phyloP scores from a whole-genome alignment of 768 basidiomycete genomes.

The Agaricus subrufescens region DNA sequence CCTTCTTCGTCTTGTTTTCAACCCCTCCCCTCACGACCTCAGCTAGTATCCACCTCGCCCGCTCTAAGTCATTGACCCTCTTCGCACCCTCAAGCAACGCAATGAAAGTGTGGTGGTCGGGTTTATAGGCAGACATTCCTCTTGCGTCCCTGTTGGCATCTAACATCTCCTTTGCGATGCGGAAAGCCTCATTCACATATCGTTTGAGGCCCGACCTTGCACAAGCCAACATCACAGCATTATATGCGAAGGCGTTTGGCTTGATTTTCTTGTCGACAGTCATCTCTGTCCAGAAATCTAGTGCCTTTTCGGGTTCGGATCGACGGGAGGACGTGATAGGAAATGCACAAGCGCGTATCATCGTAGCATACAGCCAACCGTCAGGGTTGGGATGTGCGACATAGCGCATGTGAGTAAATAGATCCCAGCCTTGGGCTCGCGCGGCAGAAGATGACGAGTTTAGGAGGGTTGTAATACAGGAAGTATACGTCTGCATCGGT shows the following conservation, averaged over 20 bases:
- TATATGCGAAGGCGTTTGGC: slow-evolving; percentile 70
- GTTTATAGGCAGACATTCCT: slow-evolving; percentile 50
- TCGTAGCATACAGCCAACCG: slow-evolving; percentile 64
- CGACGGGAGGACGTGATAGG: slow-evolving; percentile 35
- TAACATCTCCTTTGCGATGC: slow-evolving; percentile 83
- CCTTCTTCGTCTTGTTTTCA: slow-evolving; percentile 13
- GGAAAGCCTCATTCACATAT: slow-evolving; percentile 79
- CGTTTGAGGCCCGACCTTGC: slow-evolving; percentile 55
- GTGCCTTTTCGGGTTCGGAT: slow-evolving; percentile 86
- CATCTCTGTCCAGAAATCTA: slow-evolving; percentile 95
- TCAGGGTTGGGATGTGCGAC: slow-evolving; percentile 85
- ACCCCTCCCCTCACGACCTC: slow-evolving; percentile 58
- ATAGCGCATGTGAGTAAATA: slow-evolving; percentile 95
- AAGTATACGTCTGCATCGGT: slow-evolving; percentile 72
- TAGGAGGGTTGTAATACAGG: slow-evolving; percentile 57
- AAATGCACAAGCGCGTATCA: slow-evolving; percentile 85
- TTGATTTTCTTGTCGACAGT: slow-evolving; percentile 58
- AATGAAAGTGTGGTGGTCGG: slow-evolving; percentile 66
- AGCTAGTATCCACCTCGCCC: slow-evolving; percentile 87
- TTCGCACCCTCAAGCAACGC: slow-evolving; percentile 91
- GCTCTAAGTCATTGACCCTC: slow-evolving; percentile 74
- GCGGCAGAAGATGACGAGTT: slow-evolving; percentile 43
- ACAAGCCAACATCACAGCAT: slow-evolving; percentile 79
- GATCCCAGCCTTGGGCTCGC: slow-evolving; percentile 85
- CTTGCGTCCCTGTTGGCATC: slow-evolving; percentile 67